Evolutionary conservation across 371 early-diverging fungal species (phyloP), one percentile per base, ranked within the genome.

Genomic region (Mortierella sp.): DNA sequence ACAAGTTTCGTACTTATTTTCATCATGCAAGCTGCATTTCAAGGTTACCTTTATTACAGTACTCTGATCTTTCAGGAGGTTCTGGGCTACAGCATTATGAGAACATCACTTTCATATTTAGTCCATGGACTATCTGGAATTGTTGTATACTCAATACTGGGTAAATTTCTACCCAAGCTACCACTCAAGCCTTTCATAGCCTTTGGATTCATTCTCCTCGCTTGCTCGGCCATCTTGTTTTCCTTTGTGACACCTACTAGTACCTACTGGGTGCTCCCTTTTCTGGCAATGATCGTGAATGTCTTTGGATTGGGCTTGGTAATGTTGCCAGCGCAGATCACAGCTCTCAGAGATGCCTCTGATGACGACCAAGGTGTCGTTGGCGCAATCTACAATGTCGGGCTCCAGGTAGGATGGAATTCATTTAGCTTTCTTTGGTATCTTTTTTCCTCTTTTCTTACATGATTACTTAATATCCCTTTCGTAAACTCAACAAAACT

Each of bases 361-460:
- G 72, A 81, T 61, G 82, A 76, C 36, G 82, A 81, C 41, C 82
- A 81, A 47, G 82, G 82, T 32, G 72, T 81, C 1, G 82, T 81
- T 2, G 82, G 82, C 1, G 82, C 82, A 47, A 69, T 81, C 22
- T 81, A 81, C 64, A 81, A 76, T 21, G 76, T 76, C 24, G 82
- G 76, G 10, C 73, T 81, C 15, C 82, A 81, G 76, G 70, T 76
- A 69, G 50, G n/a, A 21, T 36, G 9, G n/a, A 8, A 32, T 52
- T 22, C 8, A n/a, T 21, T 52, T n/a, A n/a, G 22, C 8, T 22
- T 19, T 52, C n/a, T n/a, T 43, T 43, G 43, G 10, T 0, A 0
- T 28, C 55, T 24, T 24, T 55, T 55, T 24, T n/a, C n/a, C 55
- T 55, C 55, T 11, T 24, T 58, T 58, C 3, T 22, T 13, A 4